phyloP scores from a whole-genome alignment of 768 basidiomycete genomes.

The Gloeophyllum trabeum region DNA sequence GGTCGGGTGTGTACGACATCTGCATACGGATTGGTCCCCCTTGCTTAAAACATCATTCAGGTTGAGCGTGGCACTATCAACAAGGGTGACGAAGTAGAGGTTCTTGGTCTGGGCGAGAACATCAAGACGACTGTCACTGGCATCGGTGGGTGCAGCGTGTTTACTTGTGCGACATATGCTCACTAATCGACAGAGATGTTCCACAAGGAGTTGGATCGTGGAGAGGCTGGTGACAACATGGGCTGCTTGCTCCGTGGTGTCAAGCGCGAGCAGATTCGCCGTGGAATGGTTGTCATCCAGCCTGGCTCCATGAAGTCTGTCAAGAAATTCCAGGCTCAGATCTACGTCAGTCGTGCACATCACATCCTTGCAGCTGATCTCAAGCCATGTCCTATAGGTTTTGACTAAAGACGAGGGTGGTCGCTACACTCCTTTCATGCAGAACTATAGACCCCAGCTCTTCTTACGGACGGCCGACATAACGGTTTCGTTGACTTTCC shows the following conservation, averaged over 20 bases:
- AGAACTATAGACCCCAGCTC: constrained; percentile 89
- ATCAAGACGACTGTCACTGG: constrained; percentile 94
- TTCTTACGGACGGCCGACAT: constrained; percentile 95
- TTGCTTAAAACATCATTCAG: constrained; percentile 20
- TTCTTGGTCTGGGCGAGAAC: constrained; percentile 71
- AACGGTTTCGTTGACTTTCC: constrained; percentile 77
- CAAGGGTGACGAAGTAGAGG: constrained; percentile 91
- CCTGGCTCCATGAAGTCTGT: constrained; percentile 91
- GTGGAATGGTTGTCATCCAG: constrained; percentile 84
- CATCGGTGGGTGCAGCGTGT: constrained; percentile 46
- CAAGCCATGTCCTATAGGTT: constrained; percentile 29
- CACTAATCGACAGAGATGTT: constrained; percentile 95
- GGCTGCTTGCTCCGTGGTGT: constrained; percentile 92
- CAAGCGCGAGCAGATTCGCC: constrained; percentile 91
- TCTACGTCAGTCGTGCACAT: constrained; percentile 50
- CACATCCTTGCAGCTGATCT: constrained; percentile 2
- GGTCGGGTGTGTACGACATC: constrained; percentile 56
- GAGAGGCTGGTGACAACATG: constrained; percentile 99
- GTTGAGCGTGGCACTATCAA: constrained; percentile 86
- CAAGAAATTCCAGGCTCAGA: constrained; percentile 89
- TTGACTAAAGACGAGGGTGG: constrained; percentile 85
- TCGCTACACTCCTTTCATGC: constrained; percentile 86
- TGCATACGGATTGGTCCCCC: neutral
- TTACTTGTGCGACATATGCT: no score
- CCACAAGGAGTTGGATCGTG: constrained; percentile 98